phyloP scores from a whole-genome alignment of 495 filamentous ascomycete species.

The Penicillium waksmanii region DNA sequence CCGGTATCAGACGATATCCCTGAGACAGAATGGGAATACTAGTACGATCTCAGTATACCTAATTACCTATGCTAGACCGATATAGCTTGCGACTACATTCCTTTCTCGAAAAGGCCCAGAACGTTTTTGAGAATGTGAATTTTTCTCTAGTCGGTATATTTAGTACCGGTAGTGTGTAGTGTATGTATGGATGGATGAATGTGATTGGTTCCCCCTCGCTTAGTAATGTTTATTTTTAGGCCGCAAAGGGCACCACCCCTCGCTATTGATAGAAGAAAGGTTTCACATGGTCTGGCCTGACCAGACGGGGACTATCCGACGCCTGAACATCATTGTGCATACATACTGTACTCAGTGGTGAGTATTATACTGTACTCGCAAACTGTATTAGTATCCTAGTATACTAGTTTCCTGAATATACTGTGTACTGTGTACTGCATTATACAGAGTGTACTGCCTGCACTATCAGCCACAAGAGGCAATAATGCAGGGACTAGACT shows the following conservation, averaged over 20 bases:
- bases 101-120: no score
- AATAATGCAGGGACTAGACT: conserved; percentile 21
- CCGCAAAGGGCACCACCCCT: conserved; percentile 1
- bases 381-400: neutral
- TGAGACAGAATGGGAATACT: no score
- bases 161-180: no score
- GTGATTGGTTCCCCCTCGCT: neutral
- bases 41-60: no score
- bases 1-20: no score
- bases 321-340: conserved; percentile 2
- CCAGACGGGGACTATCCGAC: neutral
- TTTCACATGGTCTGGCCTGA: conserved; percentile 24
- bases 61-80: no score
- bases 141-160: no score
- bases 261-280: conserved; percentile 31
- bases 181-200: neutral
- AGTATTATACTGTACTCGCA: no score
- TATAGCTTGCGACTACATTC: no score
- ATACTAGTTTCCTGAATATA: neutral
- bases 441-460: neutral
- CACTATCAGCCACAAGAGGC: conserved; percentile 3
- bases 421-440: conserved; percentile 2
- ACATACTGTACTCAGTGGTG: no score
- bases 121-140: no score
- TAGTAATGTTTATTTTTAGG: conserved; percentile 30